These are phyloP conservation scores for Schwanniomyces etchellsii DNA, from an alignment of 1,139 yeast species.

Conservation along the genomic window DNA sequence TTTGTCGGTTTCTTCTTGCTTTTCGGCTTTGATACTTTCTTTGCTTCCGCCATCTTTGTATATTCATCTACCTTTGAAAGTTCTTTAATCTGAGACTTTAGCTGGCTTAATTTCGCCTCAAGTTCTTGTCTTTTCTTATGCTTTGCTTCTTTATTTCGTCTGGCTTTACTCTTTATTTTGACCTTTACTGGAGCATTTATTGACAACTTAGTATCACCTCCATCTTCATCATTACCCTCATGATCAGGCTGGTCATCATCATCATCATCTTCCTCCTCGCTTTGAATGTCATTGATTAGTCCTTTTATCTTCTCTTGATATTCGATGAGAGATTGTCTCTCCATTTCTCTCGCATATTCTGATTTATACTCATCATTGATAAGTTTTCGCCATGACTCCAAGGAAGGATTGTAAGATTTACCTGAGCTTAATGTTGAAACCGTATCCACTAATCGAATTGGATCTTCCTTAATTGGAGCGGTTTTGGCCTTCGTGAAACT, in stretches of 20 bases:
- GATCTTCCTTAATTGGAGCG: conserved; percentile 50
- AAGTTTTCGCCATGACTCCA: conserved; percentile 75
- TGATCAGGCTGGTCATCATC: conserved; percentile 32
- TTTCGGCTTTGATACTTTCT: conserved; percentile 12
- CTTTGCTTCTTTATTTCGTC: conserved; percentile 66
- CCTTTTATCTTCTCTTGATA: conserved; percentile 60
- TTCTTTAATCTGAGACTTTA: conserved; percentile 53
- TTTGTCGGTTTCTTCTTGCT: conserved; percentile 25
- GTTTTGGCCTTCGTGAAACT: conserved; percentile 46
- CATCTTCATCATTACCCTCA: conserved; percentile 20
- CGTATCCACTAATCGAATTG: conserved; percentile 38
- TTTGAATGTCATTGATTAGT: conserved; percentile 54
- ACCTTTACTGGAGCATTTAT: conserved; percentile 64
- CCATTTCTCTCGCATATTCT: conserved; percentile 65
- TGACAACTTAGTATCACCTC: conserved; percentile 43
- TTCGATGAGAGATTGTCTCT: conserved; percentile 52
- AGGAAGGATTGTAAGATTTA: conserved; percentile 87
- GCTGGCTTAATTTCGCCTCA: conserved; percentile 50
- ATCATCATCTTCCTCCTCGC: conserved; percentile 47
- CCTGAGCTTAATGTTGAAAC: conserved; percentile 56
- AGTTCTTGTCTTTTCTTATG: conserved; percentile 58
- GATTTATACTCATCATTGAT: conserved; percentile 59
- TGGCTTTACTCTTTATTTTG: conserved; percentile 72
- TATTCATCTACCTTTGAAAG: conserved; percentile 53
- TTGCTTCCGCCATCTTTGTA: conserved; percentile 30